Evolutionary conservation across 2,329 filamentous ascomycete genomes (phyloP).

Genomic region (Arthroderma uncinatum): DNA sequence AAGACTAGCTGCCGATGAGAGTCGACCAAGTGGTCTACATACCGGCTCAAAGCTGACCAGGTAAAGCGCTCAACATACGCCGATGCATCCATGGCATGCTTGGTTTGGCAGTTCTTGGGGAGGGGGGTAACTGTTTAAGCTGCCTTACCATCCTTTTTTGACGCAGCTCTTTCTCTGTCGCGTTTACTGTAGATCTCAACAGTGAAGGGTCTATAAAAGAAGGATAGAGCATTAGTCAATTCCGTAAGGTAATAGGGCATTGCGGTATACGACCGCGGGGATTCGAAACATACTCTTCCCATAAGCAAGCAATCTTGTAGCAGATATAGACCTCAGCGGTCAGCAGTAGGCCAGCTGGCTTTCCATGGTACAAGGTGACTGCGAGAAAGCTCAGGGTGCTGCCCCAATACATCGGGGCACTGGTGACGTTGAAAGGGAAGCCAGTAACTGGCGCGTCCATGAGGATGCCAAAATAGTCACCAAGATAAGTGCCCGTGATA

Average conservation of each 20-base stretch:
- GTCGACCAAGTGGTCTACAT: no score
- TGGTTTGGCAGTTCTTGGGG: no score
- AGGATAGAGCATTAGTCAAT: not conserved
- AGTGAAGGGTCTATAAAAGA: constrained; percentile 61
- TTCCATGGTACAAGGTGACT: constrained; percentile 71
- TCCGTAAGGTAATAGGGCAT: not conserved
- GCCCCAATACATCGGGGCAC: constrained; percentile 93
- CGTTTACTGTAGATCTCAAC: constrained; percentile 79
- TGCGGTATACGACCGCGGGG: not conserved
- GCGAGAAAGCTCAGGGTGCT: constrained; percentile 87
- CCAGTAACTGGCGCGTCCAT: constrained; percentile 91
- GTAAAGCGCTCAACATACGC: no score
- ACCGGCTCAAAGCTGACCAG: no score
- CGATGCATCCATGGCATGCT: no score
- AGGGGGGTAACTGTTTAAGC: constrained; percentile 21
- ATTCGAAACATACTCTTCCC: constrained; percentile 55
- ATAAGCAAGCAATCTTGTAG: constrained; percentile 70
- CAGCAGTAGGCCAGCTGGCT: constrained; percentile 72
- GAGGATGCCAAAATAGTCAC: constrained; percentile 96
- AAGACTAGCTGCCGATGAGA: no score
- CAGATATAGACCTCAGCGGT: constrained; percentile 63
- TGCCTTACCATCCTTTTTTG: constrained; percentile 28
- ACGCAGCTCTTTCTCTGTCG: constrained; percentile 32
- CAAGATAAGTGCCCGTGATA: constrained; percentile 89
- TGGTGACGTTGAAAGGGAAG: constrained; percentile 88